Conservation (phyloP, 2,329 filamentous ascomycete genomes). For the Clonostachys rhizophaga region DNA sequence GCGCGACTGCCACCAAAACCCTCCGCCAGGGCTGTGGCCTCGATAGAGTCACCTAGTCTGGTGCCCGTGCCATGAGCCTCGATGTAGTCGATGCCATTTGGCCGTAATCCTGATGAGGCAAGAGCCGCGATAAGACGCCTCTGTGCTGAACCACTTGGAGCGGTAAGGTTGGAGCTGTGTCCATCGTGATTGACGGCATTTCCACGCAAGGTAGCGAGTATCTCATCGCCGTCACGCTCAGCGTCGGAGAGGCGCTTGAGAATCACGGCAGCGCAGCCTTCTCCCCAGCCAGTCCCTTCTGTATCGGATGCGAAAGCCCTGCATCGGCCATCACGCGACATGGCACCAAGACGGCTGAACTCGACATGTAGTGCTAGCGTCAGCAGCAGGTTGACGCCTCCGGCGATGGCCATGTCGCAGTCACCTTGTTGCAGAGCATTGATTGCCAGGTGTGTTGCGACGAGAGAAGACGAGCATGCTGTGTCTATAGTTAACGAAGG, state of each 20-base stretch:
- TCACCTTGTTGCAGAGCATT: conserved; percentile 25
- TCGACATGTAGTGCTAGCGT: conserved; percentile 7
- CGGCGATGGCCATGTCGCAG: conserved; percentile 8
- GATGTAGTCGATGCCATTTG: conserved; percentile 32
- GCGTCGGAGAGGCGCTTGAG: conserved; percentile 38
- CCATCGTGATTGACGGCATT: conserved; percentile 31
- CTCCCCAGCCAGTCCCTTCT: conserved; percentile 9
- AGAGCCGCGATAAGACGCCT: conserved; percentile 20
- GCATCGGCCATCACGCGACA: conserved; percentile 9
- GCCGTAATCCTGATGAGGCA: conserved; percentile 2
- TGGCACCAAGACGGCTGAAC: conserved; percentile 6
- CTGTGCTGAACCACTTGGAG: conserved; percentile 28
- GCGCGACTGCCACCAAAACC: conserved; percentile 24
- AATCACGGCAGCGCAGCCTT: conserved; percentile 18
- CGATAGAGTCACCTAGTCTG: conserved; percentile 14
- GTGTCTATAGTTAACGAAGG: conserved; percentile 45
- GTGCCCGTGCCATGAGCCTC: conserved; percentile 38
- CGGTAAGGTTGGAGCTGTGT: conserved; percentile 29
- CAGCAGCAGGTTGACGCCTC: conserved; percentile 8
- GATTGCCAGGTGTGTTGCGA: conserved; percentile 40
- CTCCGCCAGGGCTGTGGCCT: conserved; percentile 24
- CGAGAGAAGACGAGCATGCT: conserved; percentile 42
- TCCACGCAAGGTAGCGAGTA: conserved; percentile 23
- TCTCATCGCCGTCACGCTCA: conserved; percentile 30
- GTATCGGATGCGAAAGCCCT: conserved; percentile 26